Percentiles rank a stretch among this genome's conserved stretches.
These are phyloP conservation scores for Mycena olivaceomarginata DNA, from an alignment of 768 basidiomycete species.

Conservation along the genomic window DNA sequence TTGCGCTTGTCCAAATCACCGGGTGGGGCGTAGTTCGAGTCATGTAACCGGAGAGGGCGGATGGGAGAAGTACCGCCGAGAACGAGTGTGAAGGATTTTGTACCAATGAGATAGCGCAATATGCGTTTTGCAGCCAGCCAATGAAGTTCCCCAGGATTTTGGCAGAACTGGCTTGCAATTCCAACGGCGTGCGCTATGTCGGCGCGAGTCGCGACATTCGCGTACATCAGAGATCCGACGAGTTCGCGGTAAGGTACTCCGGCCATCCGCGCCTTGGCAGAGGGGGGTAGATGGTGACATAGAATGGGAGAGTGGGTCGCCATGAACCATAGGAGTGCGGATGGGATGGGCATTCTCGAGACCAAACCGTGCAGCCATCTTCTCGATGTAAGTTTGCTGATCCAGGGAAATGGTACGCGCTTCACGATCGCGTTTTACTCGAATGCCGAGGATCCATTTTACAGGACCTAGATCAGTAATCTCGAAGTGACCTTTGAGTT, in stretches of 20 bases:
- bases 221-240: conserved; percentile 19
- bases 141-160: conserved; percentile 48
- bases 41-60: no score
- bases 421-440: conserved; percentile 36
- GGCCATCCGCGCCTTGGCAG: background rate
- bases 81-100: conserved; percentile 19
- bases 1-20: no score
- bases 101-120: conserved; percentile 55
- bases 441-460: conserved; percentile 49
- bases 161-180: conserved; percentile 38
- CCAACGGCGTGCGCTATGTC: conserved; percentile 45
- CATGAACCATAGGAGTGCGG: conserved; percentile 8
- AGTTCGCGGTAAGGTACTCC: conserved; percentile 5
- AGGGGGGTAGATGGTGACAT: background rate
- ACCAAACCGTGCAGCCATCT: conserved; percentile 7
- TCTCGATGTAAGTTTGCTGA: conserved; percentile 19
- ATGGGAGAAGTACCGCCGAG: background rate
- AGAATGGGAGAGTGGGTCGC: background rate
- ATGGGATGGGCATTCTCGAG: background rate
- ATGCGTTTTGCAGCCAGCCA: conserved; percentile 57
- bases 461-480: conserved; percentile 51
- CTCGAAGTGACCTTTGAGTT: conserved; percentile 30
- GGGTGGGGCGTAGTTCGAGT: no score
- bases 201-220: conserved; percentile 34
- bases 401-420: background rate